Base-by-base conservation (phyloP, 306 rosid species). In the Inga laurina region DNA sequence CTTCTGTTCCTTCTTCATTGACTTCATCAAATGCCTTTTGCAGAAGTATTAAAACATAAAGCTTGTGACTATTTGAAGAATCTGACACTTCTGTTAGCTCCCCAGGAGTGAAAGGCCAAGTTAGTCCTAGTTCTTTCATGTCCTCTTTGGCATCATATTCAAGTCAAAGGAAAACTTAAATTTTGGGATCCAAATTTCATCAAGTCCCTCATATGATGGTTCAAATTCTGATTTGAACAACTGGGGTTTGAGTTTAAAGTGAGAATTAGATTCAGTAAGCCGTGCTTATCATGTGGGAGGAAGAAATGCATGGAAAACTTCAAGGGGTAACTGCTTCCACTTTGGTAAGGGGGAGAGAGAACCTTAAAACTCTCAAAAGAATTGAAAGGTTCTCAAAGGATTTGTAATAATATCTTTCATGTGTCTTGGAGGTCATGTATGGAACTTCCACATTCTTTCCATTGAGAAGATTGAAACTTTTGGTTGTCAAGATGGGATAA, bases 81-180 rank as follows among this genome's bases (percentile, higher is more conserved):
- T 72, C 59, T 22, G 77, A 82, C 75, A 85, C 74, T 49, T 78
- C 85, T 19, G 80, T 48, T 16, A 87, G 61, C 13, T 74, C 84
- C 8, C 82, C 59, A 7, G 43, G 49, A 8, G 0, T 9, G 56
- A 79, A 85, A 51, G 83, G 80, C 19, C 75, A 68, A 4, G 7
- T 59, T 0, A 85, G n/a, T 54, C 91, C 82, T 30, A 85, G 39
- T n/a, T 68, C 43, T 44, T 19, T 8, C 5, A 77, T 22, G 32
- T 41, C 13, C 2, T 34, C 0, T 0, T n/a, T 12, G 14, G 76
- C 64, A 0, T 43, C 30, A 27, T 27, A 27, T 27, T 14, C 9
- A 85, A 88, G 0, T 4, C 13, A n/a, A 34, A 75, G 2, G 71
- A 51, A 21, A 88, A 39, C 15, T 77, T 81, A 76, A 85, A 88